A percentile compares a stretch with the other conserved stretches of the same genome.
These are phyloP conservation scores for Penicillium verrucosum DNA, from an alignment of 2,329 filamentous ascomycete species.

Conservation along the genomic window DNA sequence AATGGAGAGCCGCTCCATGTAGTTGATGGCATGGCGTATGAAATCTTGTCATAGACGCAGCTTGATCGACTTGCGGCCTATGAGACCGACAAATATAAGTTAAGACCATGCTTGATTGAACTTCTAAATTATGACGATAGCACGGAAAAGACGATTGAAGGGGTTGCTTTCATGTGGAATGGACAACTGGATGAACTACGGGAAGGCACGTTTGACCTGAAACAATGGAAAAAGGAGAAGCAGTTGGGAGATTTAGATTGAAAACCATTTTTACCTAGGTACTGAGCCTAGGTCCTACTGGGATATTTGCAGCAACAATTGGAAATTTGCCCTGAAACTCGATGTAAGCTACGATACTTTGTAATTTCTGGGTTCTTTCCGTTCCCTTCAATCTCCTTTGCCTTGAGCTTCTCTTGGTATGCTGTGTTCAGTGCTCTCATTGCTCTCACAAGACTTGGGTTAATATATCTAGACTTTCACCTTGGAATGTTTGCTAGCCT, in stretches of 20 bases:
- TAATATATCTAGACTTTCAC: no score
- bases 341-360: no score
- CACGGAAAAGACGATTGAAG: background rate
- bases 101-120: constrained; percentile 7
- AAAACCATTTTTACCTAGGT: background rate
- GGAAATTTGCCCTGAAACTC: no score
- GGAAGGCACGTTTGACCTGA: constrained; percentile 12
- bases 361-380: no score
- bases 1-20: background rate
- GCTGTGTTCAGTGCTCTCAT: no score
- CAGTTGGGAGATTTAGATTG: background rate
- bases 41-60: constrained; percentile 3
- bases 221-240: constrained; percentile 8
- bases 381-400: no score
- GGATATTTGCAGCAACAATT: no score
- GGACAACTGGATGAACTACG: constrained; percentile 12
- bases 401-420: no score
- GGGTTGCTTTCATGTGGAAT: constrained; percentile 13
- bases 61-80: constrained; percentile 15
- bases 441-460: no score
- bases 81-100: constrained; percentile 10
- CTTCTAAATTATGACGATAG: constrained; percentile 4
- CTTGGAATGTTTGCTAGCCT: no score
- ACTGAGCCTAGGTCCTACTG: no score
- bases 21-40: constrained; percentile 12